phyloP scores from a whole-genome alignment of 495 filamentous ascomycete species.

The Tetracladium marchalianum region DNA sequence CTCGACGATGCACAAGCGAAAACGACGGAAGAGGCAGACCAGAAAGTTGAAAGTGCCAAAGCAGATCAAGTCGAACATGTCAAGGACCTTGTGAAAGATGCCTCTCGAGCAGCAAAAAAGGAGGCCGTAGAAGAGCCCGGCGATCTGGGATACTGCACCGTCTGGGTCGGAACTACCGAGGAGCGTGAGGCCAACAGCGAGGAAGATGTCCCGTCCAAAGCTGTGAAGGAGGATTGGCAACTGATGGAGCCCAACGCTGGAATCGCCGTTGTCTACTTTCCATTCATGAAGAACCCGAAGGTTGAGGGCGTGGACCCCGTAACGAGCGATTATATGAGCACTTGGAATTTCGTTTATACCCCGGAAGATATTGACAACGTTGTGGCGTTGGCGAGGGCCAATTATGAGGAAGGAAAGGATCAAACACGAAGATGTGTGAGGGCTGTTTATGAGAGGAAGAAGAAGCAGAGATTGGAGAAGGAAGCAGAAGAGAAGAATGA shows the following conservation, averaged over 20 bases:
- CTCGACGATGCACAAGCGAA: slow-evolving; percentile 59
- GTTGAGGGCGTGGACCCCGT: slow-evolving; percentile 73
- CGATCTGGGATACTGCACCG: slow-evolving; percentile 78
- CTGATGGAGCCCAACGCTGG: slow-evolving; percentile 71
- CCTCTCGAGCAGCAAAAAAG: slow-evolving; percentile 15
- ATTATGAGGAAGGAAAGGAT: slow-evolving; percentile 72
- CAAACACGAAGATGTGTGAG: slow-evolving; percentile 67
- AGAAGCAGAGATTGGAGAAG: slow-evolving; percentile 48
- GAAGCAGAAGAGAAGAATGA: slow-evolving; percentile 41
- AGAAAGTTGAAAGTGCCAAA: slow-evolving; percentile 55
- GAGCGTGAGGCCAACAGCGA: slow-evolving; percentile 49
- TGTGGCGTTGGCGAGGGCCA: slow-evolving; percentile 71
- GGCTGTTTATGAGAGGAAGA: slow-evolving; percentile 91
- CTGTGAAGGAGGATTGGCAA: slow-evolving; percentile 56
- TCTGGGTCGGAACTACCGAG: slow-evolving; percentile 83
- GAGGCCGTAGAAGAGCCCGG: slow-evolving; percentile 28
- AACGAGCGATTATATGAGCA: slow-evolving; percentile 74
- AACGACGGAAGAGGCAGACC: slow-evolving; percentile 45
- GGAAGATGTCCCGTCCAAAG: slow-evolving; percentile 52
- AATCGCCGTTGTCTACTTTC: slow-evolving; percentile 84
- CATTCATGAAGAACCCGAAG: slow-evolving; percentile 71
- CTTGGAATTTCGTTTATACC: slow-evolving; percentile 96
- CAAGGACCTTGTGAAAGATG: slow-evolving; percentile 10
- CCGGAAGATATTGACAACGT: slow-evolving; percentile 76
- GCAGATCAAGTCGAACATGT: slow-evolving; percentile 30